Evolutionary conservation across 257 asterid species (phyloP), one percentile per base, ranked within the genome.

Genomic region (Petrea volubilis): DNA sequence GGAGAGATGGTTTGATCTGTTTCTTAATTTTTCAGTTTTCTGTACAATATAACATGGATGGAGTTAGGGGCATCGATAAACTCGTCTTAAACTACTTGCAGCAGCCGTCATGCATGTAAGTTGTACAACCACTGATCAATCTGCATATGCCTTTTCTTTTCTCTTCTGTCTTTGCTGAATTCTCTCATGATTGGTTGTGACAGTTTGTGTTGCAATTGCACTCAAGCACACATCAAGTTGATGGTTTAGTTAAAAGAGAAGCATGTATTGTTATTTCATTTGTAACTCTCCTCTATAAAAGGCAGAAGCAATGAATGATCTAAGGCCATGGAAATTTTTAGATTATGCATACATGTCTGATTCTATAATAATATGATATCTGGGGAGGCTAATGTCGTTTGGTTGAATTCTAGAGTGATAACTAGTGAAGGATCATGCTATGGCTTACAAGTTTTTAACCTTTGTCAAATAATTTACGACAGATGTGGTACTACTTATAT

Each of bases 91-190:
- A 83, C 66, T 91, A 77, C 75, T 78, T 94, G 84, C 89, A 78
- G 77, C 90, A 79, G 80, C 96, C 96, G 1, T 57, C 76, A 9
- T 69, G 75, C 87, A 73, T 86, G 97, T 92, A 84, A 84, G 97
- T 83, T 60, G 40, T 79, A 57, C 73, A 34, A 59, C 10, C 33
- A 55, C 74, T 60, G 18, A 31, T 14, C 58, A 27, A 41, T 70
- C 34, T 60, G 59, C 70, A 4, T 21, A 7, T 65, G 47, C 24
- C 46, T 55, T 73, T 78, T 41, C 23, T 6, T 29, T 43, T 36
- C 6, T 62, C 38, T 66, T 71, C 43, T 62, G n/a, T 44, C 47
- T 67, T 47, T 49, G 62, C 53, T 40, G 74, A 53, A 15, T 58
- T 6, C 63, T 67, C 67, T 14, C 55, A 21, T 33, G 3, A 46